These are phyloP conservation scores for Amanita pallidorosea DNA, from an alignment of 768 basidiomycete species.

Conservation along the genomic window DNA sequence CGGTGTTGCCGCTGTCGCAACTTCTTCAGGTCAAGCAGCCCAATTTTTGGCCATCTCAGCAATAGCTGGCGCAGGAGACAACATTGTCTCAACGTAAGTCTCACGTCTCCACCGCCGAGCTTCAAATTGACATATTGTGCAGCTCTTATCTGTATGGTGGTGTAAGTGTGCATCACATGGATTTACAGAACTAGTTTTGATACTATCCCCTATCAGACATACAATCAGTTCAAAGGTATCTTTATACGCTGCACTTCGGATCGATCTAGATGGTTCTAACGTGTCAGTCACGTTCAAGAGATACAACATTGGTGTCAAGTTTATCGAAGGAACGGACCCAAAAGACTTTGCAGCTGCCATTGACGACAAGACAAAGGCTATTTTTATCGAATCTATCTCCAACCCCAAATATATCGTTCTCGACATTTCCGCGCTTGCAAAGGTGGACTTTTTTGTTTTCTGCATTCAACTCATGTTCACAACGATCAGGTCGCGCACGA, in stretches of 20 bases:
- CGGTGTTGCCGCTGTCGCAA: conserved; percentile 65
- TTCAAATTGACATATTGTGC: background rate
- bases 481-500: conserved; percentile 51
- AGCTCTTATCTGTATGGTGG: conserved; percentile 63
- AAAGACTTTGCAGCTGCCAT: conserved; percentile 55
- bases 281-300: conserved; percentile 52
- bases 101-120: too few species aligned
- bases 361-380: conserved; percentile 67
- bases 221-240: conserved; percentile 59
- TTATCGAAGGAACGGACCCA: conserved; percentile 45
- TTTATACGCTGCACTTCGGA: background rate
- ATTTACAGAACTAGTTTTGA: background rate
- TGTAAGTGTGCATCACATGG: conserved; percentile 23
- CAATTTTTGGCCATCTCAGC: conserved; percentile 64
- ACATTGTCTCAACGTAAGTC: conserved; percentile 63
- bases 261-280: background rate
- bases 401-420: conserved; percentile 66
- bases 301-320: conserved; percentile 55
- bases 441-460: conserved; percentile 25
- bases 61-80: conserved; percentile 57
- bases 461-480: background rate
- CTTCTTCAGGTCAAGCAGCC: conserved; percentile 66
- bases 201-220: conserved; percentile 31
- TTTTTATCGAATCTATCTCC: conserved; percentile 70
- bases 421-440: conserved; percentile 59